Evolutionary conservation across 78 protist species (phyloP), one percentile per base, ranked within the genome.

Genomic region (Anaeramoeba flamelloides): DNA sequence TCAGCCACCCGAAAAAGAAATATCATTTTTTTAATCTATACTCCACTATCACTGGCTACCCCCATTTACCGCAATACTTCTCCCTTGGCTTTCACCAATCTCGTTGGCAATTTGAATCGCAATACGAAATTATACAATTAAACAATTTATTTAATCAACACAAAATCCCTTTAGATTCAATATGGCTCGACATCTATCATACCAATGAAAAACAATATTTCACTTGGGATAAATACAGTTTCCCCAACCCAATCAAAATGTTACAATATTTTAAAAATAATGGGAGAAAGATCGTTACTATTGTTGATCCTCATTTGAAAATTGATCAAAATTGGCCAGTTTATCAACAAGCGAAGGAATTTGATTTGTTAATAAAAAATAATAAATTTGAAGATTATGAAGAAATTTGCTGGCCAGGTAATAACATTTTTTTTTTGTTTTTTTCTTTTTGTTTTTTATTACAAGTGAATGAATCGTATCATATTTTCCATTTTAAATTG

Each of bases 141-240:
- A 53, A 53, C 17, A 69, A 31, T 31, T 74, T 38, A 41, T 92
- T 95, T 31, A 93, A 94, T 79, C 77, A 82, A 36, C 78, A 90
- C 78, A 84, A 88, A 82, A 88, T 96, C 40, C 99, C 99, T 12
- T 88, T 85, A 65, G 99, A 97, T 78, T 92, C 91, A 34, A 39
- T 97, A 80, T 97, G 99, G 99, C 93, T 97, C 41, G 99, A 97
- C 87, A 96, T 97, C 77, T 99, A 97, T 79, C 99, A 97, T 85
- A 96, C 99, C 22, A 87, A 96, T 86, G 94, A 94, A 78, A 94
- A 95, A 83, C 0, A 85, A 77, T 97, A 96, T 87, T 92, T 97
- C 77, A 96, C 99, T 30, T 97, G 98, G 98, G 98, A 97, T 74
- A 30, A 3, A 22, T 3, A 0, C 77, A 82, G 86, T 39, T 96